phyloP scores from a whole-genome alignment of 2,329 filamentous ascomycete genomes.

The Cytospora mali region DNA sequence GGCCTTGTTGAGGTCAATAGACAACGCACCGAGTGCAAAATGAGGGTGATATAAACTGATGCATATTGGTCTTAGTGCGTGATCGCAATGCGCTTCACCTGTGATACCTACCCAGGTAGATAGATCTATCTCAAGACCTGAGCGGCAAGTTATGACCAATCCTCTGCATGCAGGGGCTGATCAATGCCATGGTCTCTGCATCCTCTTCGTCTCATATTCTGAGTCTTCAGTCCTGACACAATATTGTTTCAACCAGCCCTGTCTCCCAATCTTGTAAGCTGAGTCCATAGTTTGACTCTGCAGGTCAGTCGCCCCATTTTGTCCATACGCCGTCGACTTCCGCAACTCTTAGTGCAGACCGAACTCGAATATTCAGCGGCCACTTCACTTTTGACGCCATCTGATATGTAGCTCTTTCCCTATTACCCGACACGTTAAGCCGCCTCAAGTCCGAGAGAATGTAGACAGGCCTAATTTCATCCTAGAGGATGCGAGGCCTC shows the following conservation, averaged over 20 bases:
- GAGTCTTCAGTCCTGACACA: not conserved
- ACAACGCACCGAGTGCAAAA: no score
- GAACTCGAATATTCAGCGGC: not conserved
- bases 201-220: not conserved
- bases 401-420: not conserved
- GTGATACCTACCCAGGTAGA: not conserved
- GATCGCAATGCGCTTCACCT: not conserved
- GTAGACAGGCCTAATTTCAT: not conserved
- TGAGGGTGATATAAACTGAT: not conserved
- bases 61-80: not conserved
- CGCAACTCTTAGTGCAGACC: not conserved
- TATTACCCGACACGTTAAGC: not conserved
- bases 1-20: no score
- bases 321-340: not conserved
- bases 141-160: not conserved
- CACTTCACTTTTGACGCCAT: not conserved
- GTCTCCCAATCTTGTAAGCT: not conserved
- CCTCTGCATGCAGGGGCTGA: not conserved
- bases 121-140: not conserved
- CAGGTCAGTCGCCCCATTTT: not conserved
- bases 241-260: not conserved
- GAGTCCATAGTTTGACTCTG: not conserved
- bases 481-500: not conserved
- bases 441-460: not conserved
- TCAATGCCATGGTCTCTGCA: not conserved